A percentile compares a stretch with the other conserved stretches of the same genome.
Evolutionary conservation across 2,329 filamentous ascomycete genomes (phyloP).

Genomic region (Fusarium xylarioides): DNA sequence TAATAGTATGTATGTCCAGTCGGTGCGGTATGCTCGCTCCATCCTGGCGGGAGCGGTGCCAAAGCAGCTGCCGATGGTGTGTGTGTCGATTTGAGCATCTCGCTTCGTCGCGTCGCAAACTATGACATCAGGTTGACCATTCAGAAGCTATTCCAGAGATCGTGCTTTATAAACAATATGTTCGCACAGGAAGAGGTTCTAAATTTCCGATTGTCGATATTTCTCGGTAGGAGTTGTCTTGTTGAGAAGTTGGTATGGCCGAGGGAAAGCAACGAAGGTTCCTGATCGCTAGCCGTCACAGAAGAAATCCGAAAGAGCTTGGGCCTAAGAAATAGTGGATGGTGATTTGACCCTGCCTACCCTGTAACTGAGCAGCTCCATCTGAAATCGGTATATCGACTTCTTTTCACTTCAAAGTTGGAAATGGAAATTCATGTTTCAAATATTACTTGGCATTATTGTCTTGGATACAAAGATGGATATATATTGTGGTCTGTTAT

Average conservation of each 20-base stretch:
- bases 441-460: neutral
- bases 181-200: neutral
- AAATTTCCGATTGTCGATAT: neutral
- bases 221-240: neutral
- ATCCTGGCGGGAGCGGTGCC: constrained; percentile 77
- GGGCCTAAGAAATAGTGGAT: constrained; percentile 13
- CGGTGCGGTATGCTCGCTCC: constrained; percentile 93
- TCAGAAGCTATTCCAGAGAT: too few relatives aligned
- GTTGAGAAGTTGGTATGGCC: neutral
- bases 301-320: constrained; percentile 23
- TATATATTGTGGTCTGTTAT: too few relatives aligned
- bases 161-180: neutral
- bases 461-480: neutral
- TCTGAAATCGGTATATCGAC: neutral
- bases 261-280: neutral
- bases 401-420: neutral
- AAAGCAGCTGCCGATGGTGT: constrained; percentile 60
- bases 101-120: constrained; percentile 4
- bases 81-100: constrained; percentile 83
- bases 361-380: neutral
- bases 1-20: constrained; percentile 91
- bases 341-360: neutral
- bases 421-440: neutral
- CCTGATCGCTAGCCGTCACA: neutral
- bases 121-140: constrained; percentile 21